Evolutionary conservation across 2,329 filamentous ascomycete genomes (phyloP).

Genomic region (Calonectria crousiana): DNA sequence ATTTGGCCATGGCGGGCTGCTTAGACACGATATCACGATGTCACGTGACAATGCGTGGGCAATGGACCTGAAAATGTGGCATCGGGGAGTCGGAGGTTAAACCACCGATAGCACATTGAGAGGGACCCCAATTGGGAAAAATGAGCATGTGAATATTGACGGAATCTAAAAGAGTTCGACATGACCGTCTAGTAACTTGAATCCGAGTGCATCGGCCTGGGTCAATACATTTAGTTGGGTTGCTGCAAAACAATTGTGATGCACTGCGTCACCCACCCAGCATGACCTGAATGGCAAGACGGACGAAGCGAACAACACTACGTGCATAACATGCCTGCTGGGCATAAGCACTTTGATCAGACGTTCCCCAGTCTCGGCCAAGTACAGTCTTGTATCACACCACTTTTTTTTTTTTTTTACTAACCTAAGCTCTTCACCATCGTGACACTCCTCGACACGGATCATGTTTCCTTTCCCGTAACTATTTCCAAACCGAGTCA

Average conservation of each 20-base stretch:
- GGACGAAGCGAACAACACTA: not conserved
- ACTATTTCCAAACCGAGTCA: conserved; percentile 8
- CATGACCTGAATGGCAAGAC: not conserved
- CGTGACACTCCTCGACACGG: not conserved
- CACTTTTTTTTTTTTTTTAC: not conserved
- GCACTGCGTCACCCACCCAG: not conserved
- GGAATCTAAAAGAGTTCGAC: no score
- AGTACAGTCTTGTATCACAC: not conserved
- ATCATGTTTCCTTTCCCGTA: not conserved
- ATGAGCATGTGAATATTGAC: not conserved
- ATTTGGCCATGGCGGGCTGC: conserved; percentile 25
- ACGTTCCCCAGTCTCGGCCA: not conserved
- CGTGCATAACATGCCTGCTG: not conserved
- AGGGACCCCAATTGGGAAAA: not conserved
- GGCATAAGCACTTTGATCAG: not conserved
- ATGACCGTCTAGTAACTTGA: not conserved
- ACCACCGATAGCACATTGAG: conserved; percentile 29
- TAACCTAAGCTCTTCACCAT: not conserved
- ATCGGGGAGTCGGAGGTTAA: conserved; percentile 31
- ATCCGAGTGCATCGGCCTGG: not conserved
- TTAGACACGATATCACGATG: conserved; percentile 44
- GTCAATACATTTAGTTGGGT: not conserved
- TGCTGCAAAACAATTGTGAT: not conserved
- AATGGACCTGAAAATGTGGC: not conserved
- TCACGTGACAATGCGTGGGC: conserved; percentile 35